These are phyloP conservation scores for Fomes fomentarius DNA, from an alignment of 1,284 basidiomycete genomes.

Conservation along the genomic window DNA sequence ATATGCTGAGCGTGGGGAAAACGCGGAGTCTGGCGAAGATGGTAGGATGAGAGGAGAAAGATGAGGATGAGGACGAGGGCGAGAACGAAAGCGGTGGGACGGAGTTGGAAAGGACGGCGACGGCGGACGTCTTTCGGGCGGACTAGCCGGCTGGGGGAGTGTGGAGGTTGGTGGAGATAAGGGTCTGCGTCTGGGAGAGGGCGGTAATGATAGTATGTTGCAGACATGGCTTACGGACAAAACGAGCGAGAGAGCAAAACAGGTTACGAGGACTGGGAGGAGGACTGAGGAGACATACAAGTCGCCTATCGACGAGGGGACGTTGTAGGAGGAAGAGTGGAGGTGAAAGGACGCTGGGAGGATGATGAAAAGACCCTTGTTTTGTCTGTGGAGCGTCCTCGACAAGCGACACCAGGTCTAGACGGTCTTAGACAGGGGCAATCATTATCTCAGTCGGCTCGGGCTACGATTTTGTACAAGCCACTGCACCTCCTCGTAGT, in stretches of 20 bases:
- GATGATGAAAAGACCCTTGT: neutral
- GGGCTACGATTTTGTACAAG: too few species aligned
- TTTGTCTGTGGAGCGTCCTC: too few species aligned
- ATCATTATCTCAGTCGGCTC: too few species aligned
- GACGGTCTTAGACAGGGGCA: too few species aligned
- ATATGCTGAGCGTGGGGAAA: neutral
- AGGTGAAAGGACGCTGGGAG: neutral
- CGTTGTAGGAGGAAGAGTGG: neutral
- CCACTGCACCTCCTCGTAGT: too few species aligned
- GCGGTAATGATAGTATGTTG: conserved; percentile 1
- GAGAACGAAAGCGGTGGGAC: conserved; percentile 15
- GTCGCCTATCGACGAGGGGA: too few species aligned
- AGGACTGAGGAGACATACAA: conserved; percentile 1
- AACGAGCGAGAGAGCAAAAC: too few species aligned
- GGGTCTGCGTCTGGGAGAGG: conserved; percentile 18
- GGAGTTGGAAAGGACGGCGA: conserved; percentile 18
- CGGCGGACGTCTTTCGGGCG: conserved; percentile 17
- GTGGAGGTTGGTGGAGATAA: conserved; percentile 4
- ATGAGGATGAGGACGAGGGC: conserved; percentile 14
- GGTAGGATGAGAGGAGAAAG: conserved; percentile 17
- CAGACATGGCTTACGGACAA: conserved; percentile 22
- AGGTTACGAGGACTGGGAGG: neutral
- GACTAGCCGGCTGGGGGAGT: conserved; percentile 12
- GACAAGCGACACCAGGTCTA: too few species aligned
- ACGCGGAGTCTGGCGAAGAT: conserved; percentile 1